Base-by-base conservation (phyloP, 208 protist genomes). In the Acanthamoeba quina region DNA sequence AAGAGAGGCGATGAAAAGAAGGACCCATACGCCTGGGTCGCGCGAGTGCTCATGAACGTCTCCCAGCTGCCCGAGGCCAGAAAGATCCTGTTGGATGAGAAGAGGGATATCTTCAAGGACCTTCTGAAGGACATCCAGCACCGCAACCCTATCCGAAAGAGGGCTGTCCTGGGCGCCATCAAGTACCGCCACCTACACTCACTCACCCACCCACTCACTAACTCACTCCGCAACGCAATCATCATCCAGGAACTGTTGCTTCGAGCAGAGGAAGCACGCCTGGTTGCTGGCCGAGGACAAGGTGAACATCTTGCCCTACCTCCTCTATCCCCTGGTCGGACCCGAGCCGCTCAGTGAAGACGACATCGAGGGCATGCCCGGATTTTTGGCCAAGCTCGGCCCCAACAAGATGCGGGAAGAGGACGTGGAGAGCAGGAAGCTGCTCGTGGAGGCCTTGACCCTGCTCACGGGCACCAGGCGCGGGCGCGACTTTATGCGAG, bases 1-100 rank as follows among this genome's bases (percentile, higher is more conserved):
- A 92, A 92, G 60, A 34, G 86, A 44, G 86, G 86, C 26, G 86
- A 92, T 21, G 86, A 92, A 29, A 92, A 56, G 86, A 92, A 76
- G 66, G 86, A 92, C 26, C 86, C 86, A 6, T 92, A 92, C 49
- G 86, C 60, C 26, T 91, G 85, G 85, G 11, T 91, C 10, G 85
- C 41, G 41, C 29, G 60, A 10, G 41, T 74, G 19, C 85, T 91
- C 24, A 91, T 91, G 85, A 91, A 91, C 62, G 85, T 54, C 58
- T 52, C 60, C 4, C 85, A 91, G 44, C 60, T 91, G 7, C 54
- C 85, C 29, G 56, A 68, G 26, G 85, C 60, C 41, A 70, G 85
- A 19, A 37, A 54, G 60, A 74, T 74, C 24, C 54, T 91, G n/a
- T 29, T 91, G 19, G 85, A 91, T 21, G 85, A 91, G 60, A 26